These are phyloP conservation scores for Euphrasia arctica DNA, from an alignment of 305 asterid species.

Conservation along the genomic window DNA sequence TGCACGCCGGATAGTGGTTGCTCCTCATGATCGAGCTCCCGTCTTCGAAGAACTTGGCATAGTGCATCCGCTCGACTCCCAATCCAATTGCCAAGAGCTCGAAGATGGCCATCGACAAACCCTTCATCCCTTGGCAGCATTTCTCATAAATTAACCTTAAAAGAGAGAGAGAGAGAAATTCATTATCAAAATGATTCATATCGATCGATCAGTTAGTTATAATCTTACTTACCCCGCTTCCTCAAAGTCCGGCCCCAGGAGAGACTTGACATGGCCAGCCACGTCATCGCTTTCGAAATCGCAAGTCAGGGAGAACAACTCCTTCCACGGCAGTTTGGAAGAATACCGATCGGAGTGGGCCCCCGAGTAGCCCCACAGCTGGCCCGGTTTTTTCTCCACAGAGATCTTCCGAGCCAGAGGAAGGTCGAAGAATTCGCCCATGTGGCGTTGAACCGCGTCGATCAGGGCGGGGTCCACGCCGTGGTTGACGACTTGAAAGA, in stretches of 20 bases:
- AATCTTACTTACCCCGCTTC: conserved; percentile 32
- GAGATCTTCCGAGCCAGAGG: conserved; percentile 33
- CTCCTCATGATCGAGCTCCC: conserved; percentile 64
- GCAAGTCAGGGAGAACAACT: conserved; percentile 44
- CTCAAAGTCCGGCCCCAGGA: conserved; percentile 37
- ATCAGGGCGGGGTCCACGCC: conserved; percentile 41
- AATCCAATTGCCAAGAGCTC: conserved; percentile 63
- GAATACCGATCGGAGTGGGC: conserved; percentile 48
- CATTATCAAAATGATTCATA: too few species aligned
- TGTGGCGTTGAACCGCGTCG: conserved; percentile 27
- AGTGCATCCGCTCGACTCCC: conserved; percentile 45
- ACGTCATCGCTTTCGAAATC: conserved; percentile 29
- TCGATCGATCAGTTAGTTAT: not conserved
- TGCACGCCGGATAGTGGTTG: conserved; percentile 72
- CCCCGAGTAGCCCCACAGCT: conserved; percentile 48
- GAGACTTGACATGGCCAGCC: conserved; percentile 31
- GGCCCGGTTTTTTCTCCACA: conserved; percentile 32
- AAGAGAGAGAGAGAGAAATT: too few species aligned
- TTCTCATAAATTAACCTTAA: conserved; percentile 30
- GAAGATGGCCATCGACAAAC: conserved; percentile 39
- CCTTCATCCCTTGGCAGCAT: conserved; percentile 57
- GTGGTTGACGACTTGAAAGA: conserved; percentile 55
- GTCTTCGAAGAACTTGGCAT: conserved; percentile 43
- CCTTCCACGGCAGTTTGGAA: conserved; percentile 60
- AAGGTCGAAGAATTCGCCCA: conserved; percentile 46